A percentile compares a stretch with the other conserved stretches of the same genome.
phyloP scores from a whole-genome alignment of 78 protist species.

The Tieghemostelium lacteum region DNA sequence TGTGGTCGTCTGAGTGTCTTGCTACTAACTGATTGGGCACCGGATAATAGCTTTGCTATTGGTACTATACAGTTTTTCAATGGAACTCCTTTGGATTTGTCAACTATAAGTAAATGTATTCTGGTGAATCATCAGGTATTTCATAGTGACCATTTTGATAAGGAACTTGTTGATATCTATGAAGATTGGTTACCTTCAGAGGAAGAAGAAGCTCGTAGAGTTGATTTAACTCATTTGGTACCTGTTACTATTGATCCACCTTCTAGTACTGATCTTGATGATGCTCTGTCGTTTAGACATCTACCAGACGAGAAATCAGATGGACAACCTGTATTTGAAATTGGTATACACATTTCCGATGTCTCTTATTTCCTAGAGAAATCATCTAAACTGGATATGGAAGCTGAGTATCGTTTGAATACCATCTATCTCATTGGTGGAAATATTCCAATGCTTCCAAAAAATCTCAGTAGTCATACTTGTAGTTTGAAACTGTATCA shows the following conservation, averaged over 20 bases:
- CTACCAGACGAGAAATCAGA: constrained; percentile 35
- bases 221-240: constrained; percentile 51
- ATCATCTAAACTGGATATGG: constrained; percentile 35
- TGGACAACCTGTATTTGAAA: constrained; percentile 48
- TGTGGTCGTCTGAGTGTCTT: constrained; percentile 65
- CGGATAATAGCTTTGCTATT: constrained; percentile 60
- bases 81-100: constrained; percentile 51
- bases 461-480: constrained; percentile 37
- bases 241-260: constrained; percentile 80
- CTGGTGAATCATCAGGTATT: constrained; percentile 69
- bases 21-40: constrained; percentile 41
- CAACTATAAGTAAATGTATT: constrained; percentile 43
- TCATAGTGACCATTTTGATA: constrained; percentile 55
- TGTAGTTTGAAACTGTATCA: constrained; percentile 58
- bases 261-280: constrained; percentile 67
- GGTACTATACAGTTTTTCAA: constrained; percentile 65
- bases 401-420: constrained; percentile 72
- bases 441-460: constrained; percentile 68
- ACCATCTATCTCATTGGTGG: constrained; percentile 52
- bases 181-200: constrained; percentile 61
- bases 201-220: constrained; percentile 43
- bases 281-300: constrained; percentile 47
- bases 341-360: constrained; percentile 70
- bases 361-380: constrained; percentile 57
- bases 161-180: constrained; percentile 22